Evolutionary conservation across 2,329 filamentous ascomycete species (phyloP), one percentile per base, ranked within the genome.

Genomic region (Chaetomium globosum): DNA sequence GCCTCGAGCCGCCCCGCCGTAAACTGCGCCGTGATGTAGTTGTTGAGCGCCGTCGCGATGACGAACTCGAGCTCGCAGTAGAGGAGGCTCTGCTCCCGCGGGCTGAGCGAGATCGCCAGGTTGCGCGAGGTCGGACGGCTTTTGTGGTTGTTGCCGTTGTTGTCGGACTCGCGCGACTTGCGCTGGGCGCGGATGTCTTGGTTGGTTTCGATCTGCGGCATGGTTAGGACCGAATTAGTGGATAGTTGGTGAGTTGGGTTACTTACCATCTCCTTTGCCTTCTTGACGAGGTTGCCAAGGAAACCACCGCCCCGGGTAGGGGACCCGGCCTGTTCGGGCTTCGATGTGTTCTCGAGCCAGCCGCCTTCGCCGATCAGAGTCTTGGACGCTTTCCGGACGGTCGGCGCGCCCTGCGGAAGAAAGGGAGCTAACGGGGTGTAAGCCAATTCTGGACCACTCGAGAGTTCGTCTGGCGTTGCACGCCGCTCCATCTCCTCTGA

Each of bases 61-160:
- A 80, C 75, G 69, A 81, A 87, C 71, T 86, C 84, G 8, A 87
- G 79, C 73, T 87, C 85, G 72, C 83, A 84, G 73, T 85, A 87
- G 8, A 87, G 73, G 9, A 87, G 79, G 58, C 81, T 83, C 71
- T 87, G 85, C 74, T 86, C 84, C 52, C 85, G 81, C 0, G 83
- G 77, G 70, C 81, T 76, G 3, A 87, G 78, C 0, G 84, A 85
- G 68, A 86, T 83, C 26, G 75, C 73, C 3, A 83, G 71, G 16
- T 62, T 58, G n/a, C 65, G 64, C 8, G 62, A 61, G n/a, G 59
- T 75, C 76, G 16, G 76, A 70, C 33, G 70, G 67, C 16, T 65
- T 67, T 13, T 71, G 68, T 73, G 67, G 12, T 13, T 36, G 68
- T 13, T 71, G 68, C 73, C 67, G 12, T 39, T 39, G 68, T 16